Conservation (phyloP, 2,329 filamentous ascomycete species). For the Bretziella fagacearum region DNA sequence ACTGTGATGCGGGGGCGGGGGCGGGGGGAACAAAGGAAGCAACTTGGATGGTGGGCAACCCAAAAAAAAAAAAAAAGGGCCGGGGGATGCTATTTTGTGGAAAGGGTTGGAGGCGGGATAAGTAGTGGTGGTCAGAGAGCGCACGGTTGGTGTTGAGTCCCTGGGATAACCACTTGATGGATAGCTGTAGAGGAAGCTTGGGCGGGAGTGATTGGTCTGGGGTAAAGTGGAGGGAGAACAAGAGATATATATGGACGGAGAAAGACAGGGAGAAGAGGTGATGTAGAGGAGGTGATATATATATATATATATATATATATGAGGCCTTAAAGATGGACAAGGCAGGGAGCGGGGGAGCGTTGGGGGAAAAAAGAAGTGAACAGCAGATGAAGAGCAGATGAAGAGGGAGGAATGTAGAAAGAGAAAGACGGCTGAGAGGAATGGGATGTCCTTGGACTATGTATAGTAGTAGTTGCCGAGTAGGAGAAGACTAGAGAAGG, state of each 20-base stretch:
- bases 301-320: no score
- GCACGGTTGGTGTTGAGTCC: background rate
- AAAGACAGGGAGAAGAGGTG: background rate
- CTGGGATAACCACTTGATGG: no score
- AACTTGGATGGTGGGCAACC: background rate
- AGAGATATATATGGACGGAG: background rate
- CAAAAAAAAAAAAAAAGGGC: no score
- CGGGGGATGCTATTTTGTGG: background rate
- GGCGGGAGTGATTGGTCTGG: background rate
- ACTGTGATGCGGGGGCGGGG: constrained; percentile 3
- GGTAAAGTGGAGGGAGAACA: background rate
- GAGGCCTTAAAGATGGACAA: background rate
- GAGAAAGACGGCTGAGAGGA: background rate
- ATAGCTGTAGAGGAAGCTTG: background rate
- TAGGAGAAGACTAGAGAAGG: background rate
- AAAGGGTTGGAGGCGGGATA: background rate
- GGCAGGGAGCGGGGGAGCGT: background rate
- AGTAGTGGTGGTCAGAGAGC: background rate
- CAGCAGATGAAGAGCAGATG: constrained; percentile 1
- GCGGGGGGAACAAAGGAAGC: constrained; percentile 6
- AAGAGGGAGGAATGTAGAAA: background rate
- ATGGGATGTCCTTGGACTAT: background rate
- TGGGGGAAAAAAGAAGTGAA: background rate
- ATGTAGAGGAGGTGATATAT: no score
- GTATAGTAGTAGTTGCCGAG: background rate